Percentiles rank a stretch among this genome's conserved stretches.
Evolutionary conservation across 148 eudicot genomes (phyloP).

Genomic region (Agrostemma githago): DNA sequence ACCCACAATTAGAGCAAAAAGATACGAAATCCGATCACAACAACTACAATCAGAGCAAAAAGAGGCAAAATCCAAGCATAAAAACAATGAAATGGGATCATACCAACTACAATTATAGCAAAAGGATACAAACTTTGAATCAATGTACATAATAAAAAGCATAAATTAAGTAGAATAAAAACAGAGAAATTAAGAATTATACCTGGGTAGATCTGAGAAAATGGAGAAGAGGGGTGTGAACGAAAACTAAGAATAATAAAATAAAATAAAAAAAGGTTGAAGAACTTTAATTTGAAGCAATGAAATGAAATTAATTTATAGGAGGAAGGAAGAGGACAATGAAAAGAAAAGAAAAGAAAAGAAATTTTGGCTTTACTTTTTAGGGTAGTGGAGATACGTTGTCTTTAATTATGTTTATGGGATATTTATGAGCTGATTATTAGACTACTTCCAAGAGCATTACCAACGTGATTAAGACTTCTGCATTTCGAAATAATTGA

Average conservation of each 20-base stretch:
- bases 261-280: background rate
- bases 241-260: background rate
- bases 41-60: background rate
- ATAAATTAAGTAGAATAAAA: background rate
- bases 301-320: background rate
- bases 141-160: background rate
- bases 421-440: too few relatives aligned
- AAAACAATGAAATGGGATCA: background rate
- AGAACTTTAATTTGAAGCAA: background rate
- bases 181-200: background rate
- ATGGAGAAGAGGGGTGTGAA: constrained; percentile 4
- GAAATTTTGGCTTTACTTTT: background rate
- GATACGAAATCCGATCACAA: background rate
- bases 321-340: background rate
- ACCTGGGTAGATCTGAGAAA: constrained; percentile 33
- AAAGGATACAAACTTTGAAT: constrained; percentile 1
- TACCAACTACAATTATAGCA: background rate
- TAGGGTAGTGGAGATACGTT: too few relatives aligned
- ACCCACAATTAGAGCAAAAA: too few relatives aligned
- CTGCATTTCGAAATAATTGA: too few relatives aligned
- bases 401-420: too few relatives aligned
- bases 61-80: constrained; percentile 3
- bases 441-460: too few relatives aligned
- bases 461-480: too few relatives aligned
- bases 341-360: too few relatives aligned